phyloP scores from a whole-genome alignment of 345 rosid genomes.

The Linum usitatissimum region DNA sequence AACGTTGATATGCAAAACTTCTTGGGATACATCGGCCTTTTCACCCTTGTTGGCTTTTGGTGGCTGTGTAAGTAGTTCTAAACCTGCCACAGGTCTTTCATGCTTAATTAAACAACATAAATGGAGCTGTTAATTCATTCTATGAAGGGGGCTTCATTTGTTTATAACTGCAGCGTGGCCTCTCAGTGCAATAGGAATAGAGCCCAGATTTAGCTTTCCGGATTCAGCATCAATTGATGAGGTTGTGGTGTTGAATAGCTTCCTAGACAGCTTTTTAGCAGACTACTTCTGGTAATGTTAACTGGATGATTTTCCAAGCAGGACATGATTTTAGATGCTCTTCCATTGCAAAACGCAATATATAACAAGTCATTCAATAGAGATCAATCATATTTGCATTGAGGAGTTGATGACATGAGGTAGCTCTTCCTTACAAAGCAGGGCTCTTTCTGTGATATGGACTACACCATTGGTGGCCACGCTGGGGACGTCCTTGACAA shows the following conservation, averaged over 20 bases:
- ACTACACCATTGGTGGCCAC: conserved; percentile 80
- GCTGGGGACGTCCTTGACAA: conserved; percentile 69
- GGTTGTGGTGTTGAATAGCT: conserved; percentile 35
- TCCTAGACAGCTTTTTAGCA: conserved; percentile 42
- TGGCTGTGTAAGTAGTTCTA: conserved; percentile 43
- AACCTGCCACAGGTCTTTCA: not conserved
- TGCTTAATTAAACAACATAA: not conserved
- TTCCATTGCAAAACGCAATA: no score
- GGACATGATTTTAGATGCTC: no score
- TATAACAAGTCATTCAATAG: no score
- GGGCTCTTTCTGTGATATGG: conserved; percentile 85
- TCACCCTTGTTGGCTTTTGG: conserved; percentile 51
- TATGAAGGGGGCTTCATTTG: not conserved
- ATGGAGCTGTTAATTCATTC: not conserved
- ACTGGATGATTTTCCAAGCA: not conserved
- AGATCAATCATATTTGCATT: no score
- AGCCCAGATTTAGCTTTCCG: conserved; percentile 48
- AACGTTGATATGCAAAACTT: conserved; percentile 45
- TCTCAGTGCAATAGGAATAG: conserved; percentile 37
- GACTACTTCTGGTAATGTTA: conserved; percentile 54
- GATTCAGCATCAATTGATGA: conserved; percentile 31
- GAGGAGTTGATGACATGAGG: not conserved
- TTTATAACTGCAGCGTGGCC: conserved; percentile 43
- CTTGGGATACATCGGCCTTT: conserved; percentile 54
- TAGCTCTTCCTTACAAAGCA: conserved; percentile 17